phyloP scores from a whole-genome alignment of 2,329 filamentous ascomycete genomes.

The Botrytis hyacinthi region DNA sequence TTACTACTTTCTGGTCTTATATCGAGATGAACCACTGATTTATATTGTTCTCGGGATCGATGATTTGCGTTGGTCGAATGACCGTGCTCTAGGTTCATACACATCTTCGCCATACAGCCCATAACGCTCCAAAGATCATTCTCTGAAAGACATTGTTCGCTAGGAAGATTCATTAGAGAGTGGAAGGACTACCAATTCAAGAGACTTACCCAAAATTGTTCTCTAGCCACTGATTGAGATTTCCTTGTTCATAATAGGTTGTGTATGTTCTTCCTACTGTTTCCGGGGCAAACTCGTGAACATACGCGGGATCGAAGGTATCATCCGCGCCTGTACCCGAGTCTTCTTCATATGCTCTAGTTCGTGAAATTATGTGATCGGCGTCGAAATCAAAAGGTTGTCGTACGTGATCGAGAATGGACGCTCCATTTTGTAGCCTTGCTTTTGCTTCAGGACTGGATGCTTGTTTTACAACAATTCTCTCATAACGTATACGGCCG shows the following conservation, averaged over 20 bases:
- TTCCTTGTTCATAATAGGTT: neutral
- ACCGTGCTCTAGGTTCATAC: neutral
- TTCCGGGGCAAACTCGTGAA: neutral
- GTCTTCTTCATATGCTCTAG: neutral
- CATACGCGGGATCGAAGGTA: conserved; percentile 2
- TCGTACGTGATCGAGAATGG: neutral
- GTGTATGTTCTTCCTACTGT: neutral
- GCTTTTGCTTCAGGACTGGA: neutral
- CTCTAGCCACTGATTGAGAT: neutral
- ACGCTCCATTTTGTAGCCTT: neutral
- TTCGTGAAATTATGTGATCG: neutral
- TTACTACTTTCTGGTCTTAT: conserved; percentile 9
- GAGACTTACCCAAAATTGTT: neutral
- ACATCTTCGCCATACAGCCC: neutral
- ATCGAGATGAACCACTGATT: neutral
- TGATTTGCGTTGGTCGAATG: neutral
- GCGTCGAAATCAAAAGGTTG: rapidly evolving
- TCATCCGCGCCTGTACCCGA: neutral
- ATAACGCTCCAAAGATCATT: neutral
- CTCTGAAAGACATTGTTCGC: neutral
- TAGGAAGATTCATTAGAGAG: neutral
- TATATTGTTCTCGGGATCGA: rapidly evolving
- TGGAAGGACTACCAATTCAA: neutral
- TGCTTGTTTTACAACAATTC: conserved; percentile 1
- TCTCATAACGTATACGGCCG: rapidly evolving